Percentiles rank a stretch among this genome's conserved stretches.
Evolutionary conservation across 2,329 filamentous ascomycete genomes (phyloP).

Genomic region (Colletotrichum trifolii): DNA sequence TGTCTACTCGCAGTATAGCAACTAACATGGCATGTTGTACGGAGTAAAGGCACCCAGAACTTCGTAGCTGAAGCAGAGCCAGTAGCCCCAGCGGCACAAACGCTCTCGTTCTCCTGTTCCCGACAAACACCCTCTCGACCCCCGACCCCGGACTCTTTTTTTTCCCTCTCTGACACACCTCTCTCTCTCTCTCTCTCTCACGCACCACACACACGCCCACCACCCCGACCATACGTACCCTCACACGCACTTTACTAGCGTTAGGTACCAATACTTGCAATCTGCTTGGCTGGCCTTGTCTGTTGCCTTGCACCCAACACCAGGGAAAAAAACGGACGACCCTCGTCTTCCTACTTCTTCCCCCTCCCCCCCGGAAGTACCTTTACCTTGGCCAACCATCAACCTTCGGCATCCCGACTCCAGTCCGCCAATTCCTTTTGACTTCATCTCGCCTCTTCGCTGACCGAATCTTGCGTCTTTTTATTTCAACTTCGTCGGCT

Average conservation of each 20-base stretch:
- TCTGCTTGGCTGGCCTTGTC: constrained; percentile 12
- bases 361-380: constrained; percentile 28
- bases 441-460: constrained; percentile 25
- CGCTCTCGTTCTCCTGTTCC: constrained; percentile 8
- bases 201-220: constrained; percentile 1
- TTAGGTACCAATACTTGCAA: constrained; percentile 12
- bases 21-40: too few relatives aligned
- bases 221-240: background rate
- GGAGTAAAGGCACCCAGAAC: too few relatives aligned
- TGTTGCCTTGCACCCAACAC: constrained; percentile 14
- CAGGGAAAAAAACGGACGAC: constrained; percentile 29
- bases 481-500: background rate
- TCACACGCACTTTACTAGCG: background rate
- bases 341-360: constrained; percentile 28
- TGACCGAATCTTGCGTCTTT: background rate
- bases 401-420: constrained; percentile 13
- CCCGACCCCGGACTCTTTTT: constrained; percentile 18
- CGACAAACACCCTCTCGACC: constrained; percentile 11
- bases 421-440: constrained; percentile 19
- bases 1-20: too few relatives aligned
- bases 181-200: constrained; percentile 1
- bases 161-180: background rate
- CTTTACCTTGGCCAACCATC: constrained; percentile 23
- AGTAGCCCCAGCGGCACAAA: constrained; percentile 13
- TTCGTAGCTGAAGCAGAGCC: too few relatives aligned